Evolutionary conservation across 116 monocot genomes (phyloP), one percentile per base, ranked within the genome.

Genomic region (Papilionanthe hybrid): DNA sequence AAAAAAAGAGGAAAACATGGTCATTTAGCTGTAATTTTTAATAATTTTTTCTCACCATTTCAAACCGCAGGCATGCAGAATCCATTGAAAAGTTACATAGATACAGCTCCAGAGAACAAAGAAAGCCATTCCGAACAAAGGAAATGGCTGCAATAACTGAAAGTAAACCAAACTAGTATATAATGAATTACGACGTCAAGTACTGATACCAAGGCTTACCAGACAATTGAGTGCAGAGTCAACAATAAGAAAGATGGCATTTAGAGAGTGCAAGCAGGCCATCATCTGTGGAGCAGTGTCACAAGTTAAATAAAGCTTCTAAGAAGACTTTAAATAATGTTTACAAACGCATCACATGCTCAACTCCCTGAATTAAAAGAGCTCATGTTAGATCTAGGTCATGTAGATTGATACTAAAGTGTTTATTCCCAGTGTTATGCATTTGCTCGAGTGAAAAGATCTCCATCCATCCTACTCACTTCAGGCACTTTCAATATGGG

Each of bases 61-160:
- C 75, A 87, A 67, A 28, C 92, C 94, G 77, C 90, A 89, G 37
- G 88, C 90, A 78, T 94, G 92, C 20, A 94, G 81, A 65, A 94
- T 69, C 94, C 94, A 94, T 37, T 94, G 92, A 20, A 92, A 92
- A 79, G 72, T 41, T 42, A 92, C 84, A 55, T 90, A 94, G n/a
- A 65, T 77, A 76, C 92, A 92, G 81, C 92, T 94, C 89, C 85
- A 94, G 18, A 94, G 55, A 18, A 94, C 84, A 80, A 94, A 92
- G 83, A 89, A 94, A 22, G 92, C 82, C 88, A 94, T 92, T 50
- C 92, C 72, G 48, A 89, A 94, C 84, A 81, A 87, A 49, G 94
- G 92, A 86, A 94, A 89, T 43, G 88, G 88, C 94, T 94, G 87
- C 37, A 82, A 72, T 20, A 77, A 78, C n/a, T 53, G 53, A 53